Evolutionary conservation across 352 stramenopile species (phyloP).

Genomic region (Pelagophyceae sp.): DNA sequence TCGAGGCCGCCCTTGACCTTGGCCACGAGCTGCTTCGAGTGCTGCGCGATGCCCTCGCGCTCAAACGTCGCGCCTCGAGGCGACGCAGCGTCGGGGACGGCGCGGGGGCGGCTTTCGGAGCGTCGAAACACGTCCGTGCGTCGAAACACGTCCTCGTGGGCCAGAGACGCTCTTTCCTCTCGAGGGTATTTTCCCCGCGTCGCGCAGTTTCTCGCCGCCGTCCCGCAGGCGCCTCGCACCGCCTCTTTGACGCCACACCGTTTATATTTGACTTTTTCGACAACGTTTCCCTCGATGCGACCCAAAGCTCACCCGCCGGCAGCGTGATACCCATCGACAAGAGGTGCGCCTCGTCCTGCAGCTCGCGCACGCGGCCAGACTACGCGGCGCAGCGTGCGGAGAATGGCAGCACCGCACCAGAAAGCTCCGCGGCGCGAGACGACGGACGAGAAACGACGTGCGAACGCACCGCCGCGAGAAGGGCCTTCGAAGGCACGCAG

Average conservation of each 20-base stretch:
- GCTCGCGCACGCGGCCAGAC: slow-evolving; percentile 61
- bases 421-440: not conserved
- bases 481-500: slow-evolving; percentile 68
- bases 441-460: not conserved
- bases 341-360: slow-evolving; percentile 59
- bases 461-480: slow-evolving; percentile 48
- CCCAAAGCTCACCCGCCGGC: slow-evolving; percentile 24
- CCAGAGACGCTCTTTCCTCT: too few species aligned
- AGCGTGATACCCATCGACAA: slow-evolving; percentile 61
- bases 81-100: too few species aligned
- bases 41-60: slow-evolving; percentile 54
- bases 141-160: too few species aligned
- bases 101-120: too few species aligned
- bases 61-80: slow-evolving; percentile 53
- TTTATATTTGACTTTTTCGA: too few species aligned
- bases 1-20: slow-evolving; percentile 65
- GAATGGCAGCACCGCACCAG: slow-evolving; percentile 55
- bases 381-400: not conserved
- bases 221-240: too few species aligned
- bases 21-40: slow-evolving; percentile 65
- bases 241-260: too few species aligned
- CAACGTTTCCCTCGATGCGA: too few species aligned
- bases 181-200: too few species aligned
- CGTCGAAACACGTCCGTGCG: too few species aligned
- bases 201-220: too few species aligned